These are phyloP conservation scores for Teunomyces atbi DNA, from an alignment of 805 yeast species.

Conservation along the genomic window DNA sequence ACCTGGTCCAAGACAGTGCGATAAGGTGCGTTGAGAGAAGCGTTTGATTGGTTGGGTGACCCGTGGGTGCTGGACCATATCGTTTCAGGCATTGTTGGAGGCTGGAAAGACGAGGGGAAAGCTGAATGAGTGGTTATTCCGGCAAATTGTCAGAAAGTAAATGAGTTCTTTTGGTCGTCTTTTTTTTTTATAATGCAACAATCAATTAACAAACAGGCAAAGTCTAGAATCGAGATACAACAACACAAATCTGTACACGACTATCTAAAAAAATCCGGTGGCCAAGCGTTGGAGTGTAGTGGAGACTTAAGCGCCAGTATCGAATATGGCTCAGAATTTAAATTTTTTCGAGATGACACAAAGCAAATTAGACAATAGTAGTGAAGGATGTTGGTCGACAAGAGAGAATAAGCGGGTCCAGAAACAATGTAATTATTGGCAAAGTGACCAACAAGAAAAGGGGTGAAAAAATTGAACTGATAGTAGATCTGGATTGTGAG, in stretches of 20 bases:
- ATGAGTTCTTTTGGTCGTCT: too few species aligned
- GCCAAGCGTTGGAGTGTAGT: too few species aligned
- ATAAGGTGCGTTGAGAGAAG: conserved; percentile 19
- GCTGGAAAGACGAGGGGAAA: conserved; percentile 1
- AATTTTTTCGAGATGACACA: conserved; percentile 2
- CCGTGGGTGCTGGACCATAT: conserved; percentile 36
- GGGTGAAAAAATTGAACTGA: too few species aligned
- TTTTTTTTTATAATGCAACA: neutral
- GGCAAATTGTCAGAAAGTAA: too few species aligned
- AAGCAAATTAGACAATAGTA: neutral
- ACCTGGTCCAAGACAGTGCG: conserved; percentile 35
- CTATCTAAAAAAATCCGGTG: too few species aligned
- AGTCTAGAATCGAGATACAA: neutral
- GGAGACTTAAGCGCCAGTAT: neutral
- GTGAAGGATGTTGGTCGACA: neutral
- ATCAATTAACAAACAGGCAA: neutral
- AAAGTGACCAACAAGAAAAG: neutral
- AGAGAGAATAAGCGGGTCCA: neutral
- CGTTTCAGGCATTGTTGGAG: conserved; percentile 36
- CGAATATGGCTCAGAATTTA: neutral
- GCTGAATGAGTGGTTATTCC: neutral
- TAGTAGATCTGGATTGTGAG: too few species aligned
- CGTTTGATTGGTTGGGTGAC: conserved; percentile 10
- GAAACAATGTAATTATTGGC: neutral
- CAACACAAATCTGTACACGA: too few species aligned